A percentile compares a stretch with the other conserved stretches of the same genome.
These are phyloP conservation scores for Dryas octopetala DNA, from an alignment of 306 rosid species.

Conservation along the genomic window DNA sequence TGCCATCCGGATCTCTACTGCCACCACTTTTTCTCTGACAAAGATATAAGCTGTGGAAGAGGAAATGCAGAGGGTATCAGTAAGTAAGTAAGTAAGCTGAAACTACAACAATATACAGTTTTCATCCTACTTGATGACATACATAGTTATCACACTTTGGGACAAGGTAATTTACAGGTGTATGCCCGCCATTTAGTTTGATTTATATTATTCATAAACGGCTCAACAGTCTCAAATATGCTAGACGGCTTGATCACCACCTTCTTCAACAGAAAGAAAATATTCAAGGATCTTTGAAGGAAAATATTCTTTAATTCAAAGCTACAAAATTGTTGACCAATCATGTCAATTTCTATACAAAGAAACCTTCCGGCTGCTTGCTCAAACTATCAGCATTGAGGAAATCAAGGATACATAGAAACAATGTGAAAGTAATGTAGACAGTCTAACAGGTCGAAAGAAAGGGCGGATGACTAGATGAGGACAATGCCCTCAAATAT, in stretches of 20 bases:
- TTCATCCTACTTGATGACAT: background rate
- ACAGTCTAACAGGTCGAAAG: background rate
- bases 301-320: background rate
- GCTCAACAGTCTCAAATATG: background rate
- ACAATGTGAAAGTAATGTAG: background rate
- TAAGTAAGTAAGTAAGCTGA: background rate
- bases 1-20: slow-evolving; percentile 18
- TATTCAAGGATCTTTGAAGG: background rate
- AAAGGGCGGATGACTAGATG: background rate
- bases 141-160: no score
- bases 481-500: background rate
- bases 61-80: slow-evolving; percentile 30
- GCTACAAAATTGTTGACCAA: background rate
- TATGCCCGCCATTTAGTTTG: background rate
- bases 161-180: no score
- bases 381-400: background rate
- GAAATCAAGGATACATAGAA: background rate
- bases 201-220: background rate
- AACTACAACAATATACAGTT: background rate
- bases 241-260: background rate
- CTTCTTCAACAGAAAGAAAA: background rate
- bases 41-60: slow-evolving; percentile 69
- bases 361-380: background rate
- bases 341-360: background rate
- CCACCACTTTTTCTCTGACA: slow-evolving; percentile 79